Evolutionary conservation across 2,329 filamentous ascomycete species (phyloP).

Genomic region (Trichoderma sp.): DNA sequence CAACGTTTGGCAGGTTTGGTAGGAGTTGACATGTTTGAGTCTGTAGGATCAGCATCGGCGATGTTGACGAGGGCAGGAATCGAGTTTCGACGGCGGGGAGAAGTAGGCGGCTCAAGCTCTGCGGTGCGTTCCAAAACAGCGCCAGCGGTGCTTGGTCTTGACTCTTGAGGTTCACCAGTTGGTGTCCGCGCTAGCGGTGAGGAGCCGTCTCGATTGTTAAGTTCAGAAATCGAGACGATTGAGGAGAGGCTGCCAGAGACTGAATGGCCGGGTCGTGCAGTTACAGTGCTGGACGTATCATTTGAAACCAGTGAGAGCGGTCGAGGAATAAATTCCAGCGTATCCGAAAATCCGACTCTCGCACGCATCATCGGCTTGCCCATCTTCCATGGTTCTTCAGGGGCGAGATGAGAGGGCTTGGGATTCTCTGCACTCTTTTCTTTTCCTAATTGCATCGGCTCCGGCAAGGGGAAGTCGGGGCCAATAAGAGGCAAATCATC

Average conservation of each 20-base stretch:
- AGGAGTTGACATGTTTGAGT: slow-evolving; percentile 45
- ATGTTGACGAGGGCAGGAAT: slow-evolving; percentile 53
- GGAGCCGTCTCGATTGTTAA: slow-evolving; percentile 42
- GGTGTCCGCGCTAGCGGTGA: slow-evolving; percentile 39
- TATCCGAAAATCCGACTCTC: slow-evolving; percentile 80
- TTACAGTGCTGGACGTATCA: slow-evolving; percentile 76
- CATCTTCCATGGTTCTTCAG: background rate
- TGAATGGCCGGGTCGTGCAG: slow-evolving; percentile 67
- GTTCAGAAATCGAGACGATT: slow-evolving; percentile 59
- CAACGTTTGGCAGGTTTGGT: slow-evolving; percentile 56
- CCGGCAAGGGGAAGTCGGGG: slow-evolving; percentile 9
- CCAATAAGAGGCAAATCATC: slow-evolving; percentile 15
- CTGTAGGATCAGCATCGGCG: slow-evolving; percentile 36
- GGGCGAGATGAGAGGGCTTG: slow-evolving; percentile 6
- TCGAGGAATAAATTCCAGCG: slow-evolving; percentile 76
- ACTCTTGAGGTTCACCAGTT: slow-evolving; percentile 45
- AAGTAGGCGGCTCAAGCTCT: slow-evolving; percentile 28
- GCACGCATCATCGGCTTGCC: slow-evolving; percentile 48
- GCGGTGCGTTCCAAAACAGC: slow-evolving; percentile 59
- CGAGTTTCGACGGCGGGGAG: slow-evolving; percentile 56
- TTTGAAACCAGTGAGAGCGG: slow-evolving; percentile 82
- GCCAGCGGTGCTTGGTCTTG: slow-evolving; percentile 67
- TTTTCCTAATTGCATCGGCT: slow-evolving; percentile 7
- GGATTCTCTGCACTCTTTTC: slow-evolving; percentile 8
- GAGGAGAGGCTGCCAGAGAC: slow-evolving; percentile 79